Conservation (phyloP, 148 eudicot genomes). For the Camellia lanceoleosa region DNA sequence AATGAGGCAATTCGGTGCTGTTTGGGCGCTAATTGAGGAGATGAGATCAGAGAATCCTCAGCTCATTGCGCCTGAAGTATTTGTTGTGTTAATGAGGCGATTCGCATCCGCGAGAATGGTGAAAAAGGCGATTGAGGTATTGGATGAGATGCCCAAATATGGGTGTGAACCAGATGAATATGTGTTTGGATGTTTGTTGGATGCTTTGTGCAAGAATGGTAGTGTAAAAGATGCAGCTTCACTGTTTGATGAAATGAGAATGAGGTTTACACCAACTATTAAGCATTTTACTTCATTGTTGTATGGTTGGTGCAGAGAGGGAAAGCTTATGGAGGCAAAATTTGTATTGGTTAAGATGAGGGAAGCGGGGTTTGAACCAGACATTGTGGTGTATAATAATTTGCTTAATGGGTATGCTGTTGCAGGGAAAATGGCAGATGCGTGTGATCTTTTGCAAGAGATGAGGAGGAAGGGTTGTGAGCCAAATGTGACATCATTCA, state of each 20-base stretch:
- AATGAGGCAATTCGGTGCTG: conserved; percentile 90
- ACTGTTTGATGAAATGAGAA: conserved; percentile 82
- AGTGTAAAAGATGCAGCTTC: conserved; percentile 86
- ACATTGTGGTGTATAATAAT: conserved; percentile 82
- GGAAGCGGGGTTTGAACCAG: conserved; percentile 83
- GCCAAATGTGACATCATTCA: conserved; percentile 81
- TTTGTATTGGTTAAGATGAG: conserved; percentile 80
- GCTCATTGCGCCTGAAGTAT: conserved; percentile 65
- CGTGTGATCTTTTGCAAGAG: conserved; percentile 81
- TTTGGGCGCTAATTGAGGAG: conserved; percentile 90
- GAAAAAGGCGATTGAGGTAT: conserved; percentile 79
- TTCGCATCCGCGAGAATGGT: conserved; percentile 92
- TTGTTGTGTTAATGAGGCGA: conserved; percentile 84
- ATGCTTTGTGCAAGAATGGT: conserved; percentile 95
- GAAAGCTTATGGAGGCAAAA: conserved; percentile 86
- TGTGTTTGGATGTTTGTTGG: conserved; percentile 88
- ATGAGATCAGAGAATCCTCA: conserved; percentile 74
- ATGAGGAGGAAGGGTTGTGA: conserved; percentile 88
- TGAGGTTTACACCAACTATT: conserved; percentile 62
- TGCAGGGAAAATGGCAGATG: conserved; percentile 84
- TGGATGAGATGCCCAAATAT: conserved; percentile 93
- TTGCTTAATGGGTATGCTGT: conserved; percentile 76
- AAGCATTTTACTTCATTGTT: conserved; percentile 89
- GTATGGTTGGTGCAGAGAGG: conserved; percentile 91
- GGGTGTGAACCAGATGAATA: conserved; percentile 92